These are phyloP conservation scores for Penicillium sp. DNA, from an alignment of 2,329 filamentous ascomycete species.

Conservation along the genomic window DNA sequence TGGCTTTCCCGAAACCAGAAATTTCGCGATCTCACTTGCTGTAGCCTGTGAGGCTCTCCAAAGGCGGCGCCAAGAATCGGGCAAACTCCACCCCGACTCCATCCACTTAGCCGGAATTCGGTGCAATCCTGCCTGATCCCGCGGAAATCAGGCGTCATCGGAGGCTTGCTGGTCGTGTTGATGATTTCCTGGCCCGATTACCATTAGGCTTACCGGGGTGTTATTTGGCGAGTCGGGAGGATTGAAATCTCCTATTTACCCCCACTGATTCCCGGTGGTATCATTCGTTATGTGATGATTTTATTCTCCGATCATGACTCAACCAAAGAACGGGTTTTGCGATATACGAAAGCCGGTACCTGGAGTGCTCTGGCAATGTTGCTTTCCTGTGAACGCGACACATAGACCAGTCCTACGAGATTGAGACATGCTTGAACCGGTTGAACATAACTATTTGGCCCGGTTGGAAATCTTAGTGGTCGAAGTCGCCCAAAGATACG, in stretches of 20 bases:
- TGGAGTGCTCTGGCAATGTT: background rate
- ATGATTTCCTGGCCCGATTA: slow-evolving; percentile 13
- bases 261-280: background rate
- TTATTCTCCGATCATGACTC: background rate
- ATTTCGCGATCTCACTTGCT: background rate
- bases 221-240: background rate
- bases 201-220: background rate
- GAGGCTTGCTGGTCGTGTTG: slow-evolving; percentile 8
- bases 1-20: background rate
- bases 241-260: background rate
- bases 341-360: background rate
- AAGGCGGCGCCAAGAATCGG: slow-evolving; percentile 25
- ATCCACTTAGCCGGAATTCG: slow-evolving; percentile 17
- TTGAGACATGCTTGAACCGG: background rate
- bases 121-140: slow-evolving; percentile 9
- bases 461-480: background rate
- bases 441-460: background rate
- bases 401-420: background rate
- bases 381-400: background rate
- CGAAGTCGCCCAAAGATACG: background rate
- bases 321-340: background rate
- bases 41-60: background rate
- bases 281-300: background rate
- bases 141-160: background rate
- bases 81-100: slow-evolving; percentile 24